A percentile compares a stretch with the other conserved stretches of the same genome.
phyloP scores from a whole-genome alignment of 177 flowering plant genomes.

The Vitis hybrid region DNA sequence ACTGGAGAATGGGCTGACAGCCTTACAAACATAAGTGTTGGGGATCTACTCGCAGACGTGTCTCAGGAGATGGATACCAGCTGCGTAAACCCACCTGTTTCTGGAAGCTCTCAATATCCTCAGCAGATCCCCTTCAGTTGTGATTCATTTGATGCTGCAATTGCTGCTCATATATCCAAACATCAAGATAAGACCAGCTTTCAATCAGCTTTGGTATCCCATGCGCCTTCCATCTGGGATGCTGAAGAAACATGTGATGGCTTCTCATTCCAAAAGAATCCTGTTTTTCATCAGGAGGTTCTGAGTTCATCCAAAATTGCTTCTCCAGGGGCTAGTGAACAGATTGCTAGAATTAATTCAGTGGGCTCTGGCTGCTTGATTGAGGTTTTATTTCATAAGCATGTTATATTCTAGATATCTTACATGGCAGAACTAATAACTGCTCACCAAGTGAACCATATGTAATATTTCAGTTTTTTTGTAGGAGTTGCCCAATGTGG shows the following conservation, averaged over 20 bases:
- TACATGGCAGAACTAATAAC: background rate
- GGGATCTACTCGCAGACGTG: constrained; percentile 71
- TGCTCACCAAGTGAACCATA: constrained; percentile 3
- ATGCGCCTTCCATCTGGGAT: constrained; percentile 80
- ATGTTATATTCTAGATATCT: background rate
- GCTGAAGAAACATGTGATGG: constrained; percentile 98
- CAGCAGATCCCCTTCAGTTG: constrained; percentile 69
- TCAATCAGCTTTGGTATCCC: constrained; percentile 32
- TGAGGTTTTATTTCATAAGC: constrained; percentile 41
- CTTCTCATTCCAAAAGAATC: constrained; percentile 65
- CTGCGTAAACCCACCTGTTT: constrained; percentile 31
- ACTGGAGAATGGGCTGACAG: constrained; percentile 95
- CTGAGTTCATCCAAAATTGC: constrained; percentile 15
- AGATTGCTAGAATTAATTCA: constrained; percentile 21
- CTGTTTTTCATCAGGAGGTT: constrained; percentile 20
- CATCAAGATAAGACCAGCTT: constrained; percentile 37
- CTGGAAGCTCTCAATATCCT: constrained; percentile 36
- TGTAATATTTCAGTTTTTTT: constrained; percentile 8
- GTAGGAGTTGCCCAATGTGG: constrained; percentile 46
- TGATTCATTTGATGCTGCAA: constrained; percentile 96
- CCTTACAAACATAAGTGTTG: constrained; percentile 82
- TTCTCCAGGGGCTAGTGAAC: constrained; percentile 26
- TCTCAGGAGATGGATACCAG: constrained; percentile 37
- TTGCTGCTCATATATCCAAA: constrained; percentile 81
- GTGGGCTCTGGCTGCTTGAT: constrained; percentile 15